Conservation (phyloP, 106 monocot species). For the Allium fistulosum region DNA sequence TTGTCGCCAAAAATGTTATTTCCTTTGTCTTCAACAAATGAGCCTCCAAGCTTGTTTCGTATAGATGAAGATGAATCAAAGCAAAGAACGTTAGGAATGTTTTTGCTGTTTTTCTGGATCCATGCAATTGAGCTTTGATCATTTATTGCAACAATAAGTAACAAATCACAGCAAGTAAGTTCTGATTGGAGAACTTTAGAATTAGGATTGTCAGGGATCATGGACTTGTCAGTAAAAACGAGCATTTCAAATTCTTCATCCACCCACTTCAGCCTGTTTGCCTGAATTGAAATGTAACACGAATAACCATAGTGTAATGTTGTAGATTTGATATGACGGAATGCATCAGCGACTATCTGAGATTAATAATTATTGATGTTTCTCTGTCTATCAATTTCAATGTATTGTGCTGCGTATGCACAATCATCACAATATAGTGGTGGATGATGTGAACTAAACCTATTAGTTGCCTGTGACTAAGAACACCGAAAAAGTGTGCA, state of each 20-base stretch:
- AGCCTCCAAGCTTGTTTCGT: conserved; percentile 65
- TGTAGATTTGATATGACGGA: no score
- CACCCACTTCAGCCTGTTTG: conserved; percentile 75
- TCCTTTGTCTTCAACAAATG: conserved; percentile 18
- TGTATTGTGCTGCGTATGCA: no score
- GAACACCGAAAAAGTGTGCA: no score
- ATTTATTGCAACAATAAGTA: conserved; percentile 60
- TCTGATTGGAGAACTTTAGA: conserved; percentile 27
- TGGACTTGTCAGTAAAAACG: conserved; percentile 49
- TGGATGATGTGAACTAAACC: no score
- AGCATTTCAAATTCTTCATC: conserved; percentile 79
- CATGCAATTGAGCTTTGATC: conserved; percentile 39
- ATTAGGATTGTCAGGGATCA: conserved; percentile 7
- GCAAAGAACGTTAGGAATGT: conserved; percentile 59
- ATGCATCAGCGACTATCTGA: no score
- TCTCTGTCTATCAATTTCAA: no score
- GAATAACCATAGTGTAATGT: neutral
- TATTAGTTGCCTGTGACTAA: no score
- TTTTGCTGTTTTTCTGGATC: conserved; percentile 35
- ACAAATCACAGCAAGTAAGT: conserved; percentile 36
- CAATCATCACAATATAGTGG: no score
- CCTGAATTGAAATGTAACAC: conserved; percentile 18
- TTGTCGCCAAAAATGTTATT: conserved; percentile 25
- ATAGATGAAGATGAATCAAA: conserved; percentile 64
- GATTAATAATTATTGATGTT: no score